phyloP scores from a whole-genome alignment of 2,329 filamentous ascomycete genomes.

The Nemania sp. region DNA sequence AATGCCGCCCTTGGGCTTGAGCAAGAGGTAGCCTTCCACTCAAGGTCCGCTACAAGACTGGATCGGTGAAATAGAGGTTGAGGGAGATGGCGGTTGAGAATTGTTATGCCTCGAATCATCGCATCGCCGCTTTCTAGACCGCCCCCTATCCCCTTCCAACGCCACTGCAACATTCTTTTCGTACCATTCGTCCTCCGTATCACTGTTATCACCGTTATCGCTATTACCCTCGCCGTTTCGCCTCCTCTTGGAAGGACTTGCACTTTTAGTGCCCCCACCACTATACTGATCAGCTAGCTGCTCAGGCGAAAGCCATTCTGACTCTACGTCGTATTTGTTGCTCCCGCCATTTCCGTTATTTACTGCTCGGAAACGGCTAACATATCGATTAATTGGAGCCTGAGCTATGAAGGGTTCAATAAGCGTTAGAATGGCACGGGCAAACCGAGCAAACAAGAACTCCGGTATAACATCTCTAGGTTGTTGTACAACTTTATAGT shows the following conservation, averaged over 20 bases:
- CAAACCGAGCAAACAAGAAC: conserved; percentile 17
- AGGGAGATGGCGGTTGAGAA: neutral
- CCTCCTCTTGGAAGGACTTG: conserved; percentile 15
- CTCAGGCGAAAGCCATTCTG: conserved; percentile 17
- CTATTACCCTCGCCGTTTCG: conserved; percentile 6
- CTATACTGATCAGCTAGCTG: conserved; percentile 14
- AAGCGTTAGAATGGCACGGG: conserved; percentile 8
- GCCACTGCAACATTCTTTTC: conserved; percentile 13
- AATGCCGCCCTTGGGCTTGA: too few species aligned
- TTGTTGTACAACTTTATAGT: neutral
- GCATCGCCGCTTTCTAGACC: conserved; percentile 17
- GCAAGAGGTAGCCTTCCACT: neutral
- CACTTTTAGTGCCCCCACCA: conserved; percentile 12
- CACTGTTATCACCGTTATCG: conserved; percentile 9
- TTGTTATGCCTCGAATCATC: conserved; percentile 6
- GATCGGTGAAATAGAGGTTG: neutral
- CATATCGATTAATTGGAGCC: conserved; percentile 7
- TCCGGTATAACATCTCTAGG: neutral
- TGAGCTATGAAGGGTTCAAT: conserved; percentile 1
- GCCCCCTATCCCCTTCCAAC: conserved; percentile 14
- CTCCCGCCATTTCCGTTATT: neutral
- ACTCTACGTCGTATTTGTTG: neutral
- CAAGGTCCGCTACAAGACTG: neutral
- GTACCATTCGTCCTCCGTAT: conserved; percentile 13
- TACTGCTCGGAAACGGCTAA: conserved; percentile 4